Evolutionary conservation across 2,329 filamentous ascomycete species (phyloP).

Genomic region (Polytolypa hystricis): DNA sequence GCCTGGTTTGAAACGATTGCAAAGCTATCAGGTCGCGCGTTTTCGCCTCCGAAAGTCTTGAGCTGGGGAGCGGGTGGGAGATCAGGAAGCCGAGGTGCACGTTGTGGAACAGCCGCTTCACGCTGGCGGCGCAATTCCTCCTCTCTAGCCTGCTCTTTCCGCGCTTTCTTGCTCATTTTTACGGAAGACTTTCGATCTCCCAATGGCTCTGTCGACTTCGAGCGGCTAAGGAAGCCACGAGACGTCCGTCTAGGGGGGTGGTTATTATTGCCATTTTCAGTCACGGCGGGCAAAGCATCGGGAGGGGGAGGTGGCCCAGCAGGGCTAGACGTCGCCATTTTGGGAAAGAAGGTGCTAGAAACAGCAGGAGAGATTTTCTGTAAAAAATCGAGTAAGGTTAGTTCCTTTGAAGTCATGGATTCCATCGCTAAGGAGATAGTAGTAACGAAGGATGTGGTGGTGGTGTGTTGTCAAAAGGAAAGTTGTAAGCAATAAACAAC

Average conservation of each 20-base stretch:
- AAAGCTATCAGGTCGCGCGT: conserved; percentile 49
- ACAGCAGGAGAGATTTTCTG: not conserved
- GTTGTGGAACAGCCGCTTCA: conserved; percentile 46
- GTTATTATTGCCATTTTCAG: conserved; percentile 23
- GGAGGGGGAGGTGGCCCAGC: conserved; percentile 21
- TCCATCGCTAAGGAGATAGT: conserved; percentile 1
- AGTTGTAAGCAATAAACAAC: no score
- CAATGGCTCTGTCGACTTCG: conserved; percentile 54
- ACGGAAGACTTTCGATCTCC: conserved; percentile 39
- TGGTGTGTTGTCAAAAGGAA: no score
- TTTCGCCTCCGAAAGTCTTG: conserved; percentile 52
- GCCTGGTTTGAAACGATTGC: conserved; percentile 45
- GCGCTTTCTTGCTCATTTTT: conserved; percentile 26
- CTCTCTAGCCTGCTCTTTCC: conserved; percentile 30
- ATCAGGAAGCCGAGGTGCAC: conserved; percentile 46
- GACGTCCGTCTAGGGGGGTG: conserved; percentile 36
- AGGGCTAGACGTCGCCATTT: no score
- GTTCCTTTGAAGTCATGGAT: conserved; percentile 1
- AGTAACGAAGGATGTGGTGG: not conserved
- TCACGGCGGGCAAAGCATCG: conserved; percentile 24
- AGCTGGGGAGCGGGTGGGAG: conserved; percentile 38
- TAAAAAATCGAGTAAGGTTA: not conserved
- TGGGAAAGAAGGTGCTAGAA: no score
- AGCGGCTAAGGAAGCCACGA: conserved; percentile 52
- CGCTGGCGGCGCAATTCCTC: conserved; percentile 46